Conservation (phyloP, 768 basidiomycete species). For the Tricholoma hemisulphureum region DNA sequence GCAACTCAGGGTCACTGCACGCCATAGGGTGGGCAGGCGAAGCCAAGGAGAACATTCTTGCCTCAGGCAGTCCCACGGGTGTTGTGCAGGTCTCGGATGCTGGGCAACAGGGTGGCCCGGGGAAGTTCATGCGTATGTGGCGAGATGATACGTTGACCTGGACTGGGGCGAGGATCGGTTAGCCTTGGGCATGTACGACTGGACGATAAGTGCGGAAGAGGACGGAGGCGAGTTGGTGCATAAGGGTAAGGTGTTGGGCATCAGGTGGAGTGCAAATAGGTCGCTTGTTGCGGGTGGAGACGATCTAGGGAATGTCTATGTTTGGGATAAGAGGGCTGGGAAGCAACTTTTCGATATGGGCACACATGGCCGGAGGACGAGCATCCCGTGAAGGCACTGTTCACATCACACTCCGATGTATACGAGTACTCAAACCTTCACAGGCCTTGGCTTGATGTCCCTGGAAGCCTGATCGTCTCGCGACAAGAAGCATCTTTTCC, state of each 20-base stretch:
- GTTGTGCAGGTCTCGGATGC: constrained; percentile 55
- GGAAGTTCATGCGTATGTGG: constrained; percentile 39
- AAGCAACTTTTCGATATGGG: constrained; percentile 27
- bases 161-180: constrained; percentile 63
- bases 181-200: constrained; percentile 60
- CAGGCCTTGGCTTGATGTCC: constrained; percentile 86
- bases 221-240: constrained; percentile 43
- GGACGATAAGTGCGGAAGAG: constrained; percentile 61
- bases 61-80: constrained; percentile 52
- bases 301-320: constrained; percentile 80
- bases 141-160: constrained; percentile 38
- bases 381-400: constrained; percentile 57
- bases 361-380: constrained; percentile 64
- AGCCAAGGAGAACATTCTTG: constrained; percentile 41
- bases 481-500: constrained; percentile 73
- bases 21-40: constrained; percentile 53
- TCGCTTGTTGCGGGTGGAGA: constrained; percentile 82
- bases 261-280: constrained; percentile 76
- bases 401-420: neutral
- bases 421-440: constrained; percentile 3
- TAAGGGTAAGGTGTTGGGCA: constrained; percentile 69
- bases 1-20: constrained; percentile 37
- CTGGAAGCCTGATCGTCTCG: constrained; percentile 75
- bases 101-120: constrained; percentile 26
- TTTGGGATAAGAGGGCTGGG: constrained; percentile 67